These are phyloP conservation scores for Misopates orontium DNA, from an alignment of 257 asterid species.

Conservation along the genomic window DNA sequence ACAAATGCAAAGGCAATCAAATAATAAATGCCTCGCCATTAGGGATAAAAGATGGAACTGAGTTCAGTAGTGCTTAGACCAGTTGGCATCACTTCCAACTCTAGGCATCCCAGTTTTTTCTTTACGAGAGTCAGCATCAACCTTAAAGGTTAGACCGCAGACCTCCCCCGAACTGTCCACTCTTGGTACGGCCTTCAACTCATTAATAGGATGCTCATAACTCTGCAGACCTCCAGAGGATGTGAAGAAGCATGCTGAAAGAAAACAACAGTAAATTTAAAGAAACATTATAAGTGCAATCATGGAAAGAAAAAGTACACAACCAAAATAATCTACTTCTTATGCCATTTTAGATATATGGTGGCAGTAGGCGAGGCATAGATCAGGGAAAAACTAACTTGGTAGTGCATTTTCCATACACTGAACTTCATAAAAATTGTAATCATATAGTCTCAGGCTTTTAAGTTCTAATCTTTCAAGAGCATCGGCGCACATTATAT, in stretches of 20 bases:
- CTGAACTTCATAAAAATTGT: no score
- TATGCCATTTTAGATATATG: no score
- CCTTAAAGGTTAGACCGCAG: constrained; percentile 79
- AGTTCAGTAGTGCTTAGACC: constrained; percentile 74
- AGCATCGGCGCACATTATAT: no score
- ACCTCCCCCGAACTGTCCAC: constrained; percentile 90
- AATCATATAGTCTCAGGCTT: no score
- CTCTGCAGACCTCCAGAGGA: constrained; percentile 15
- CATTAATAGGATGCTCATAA: constrained; percentile 18
- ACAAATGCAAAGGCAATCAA: constrained; percentile 32
- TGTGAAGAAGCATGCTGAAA: constrained; percentile 24
- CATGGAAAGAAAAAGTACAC: background rate
- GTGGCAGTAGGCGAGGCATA: no score
- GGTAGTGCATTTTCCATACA: no score
- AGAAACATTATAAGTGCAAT: background rate
- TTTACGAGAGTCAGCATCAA: constrained; percentile 63
- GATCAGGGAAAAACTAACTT: no score
- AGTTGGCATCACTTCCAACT: constrained; percentile 90
- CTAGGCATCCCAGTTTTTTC: constrained; percentile 68
- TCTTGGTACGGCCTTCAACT: constrained; percentile 42
- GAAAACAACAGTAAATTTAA: background rate
- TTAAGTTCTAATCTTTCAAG: no score
- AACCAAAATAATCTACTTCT: background rate
- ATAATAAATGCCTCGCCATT: constrained; percentile 28
- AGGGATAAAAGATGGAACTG: background rate